Base-by-base conservation (phyloP, 2,329 filamentous ascomycete species). In the Elsinoe ampelina region DNA sequence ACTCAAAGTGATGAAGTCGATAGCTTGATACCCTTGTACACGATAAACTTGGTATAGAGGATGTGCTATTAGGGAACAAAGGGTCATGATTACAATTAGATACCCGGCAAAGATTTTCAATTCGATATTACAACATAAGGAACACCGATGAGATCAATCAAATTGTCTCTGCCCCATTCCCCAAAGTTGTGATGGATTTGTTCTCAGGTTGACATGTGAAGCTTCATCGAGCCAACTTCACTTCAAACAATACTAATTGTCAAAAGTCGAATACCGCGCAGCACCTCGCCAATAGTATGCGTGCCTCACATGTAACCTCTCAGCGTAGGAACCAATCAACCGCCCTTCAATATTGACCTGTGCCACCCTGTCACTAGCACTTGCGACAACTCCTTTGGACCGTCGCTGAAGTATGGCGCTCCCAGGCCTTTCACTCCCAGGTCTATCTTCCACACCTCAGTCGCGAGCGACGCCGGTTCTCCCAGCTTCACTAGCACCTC, bases 1-100 rank as follows among this genome's bases (percentile, higher is more conserved):
- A 36, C 77, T 80, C 54, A 77, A 77, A 59, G 84, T 96, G 30
- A 84, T 97, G 63, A 78, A 83, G 58, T 78, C 86, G 57, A 71
- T 95, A 52, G 48, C 34, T 38, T 52, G 30, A 52, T n/a, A 32
- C 8, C 30, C 7, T 35, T 39, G 48, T 17, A 38, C 5, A 15
- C 19, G 48, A 10, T 4, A 13, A 10, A n/a, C 38, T 39, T 36
- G 48, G 48, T 39, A 15, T 39, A 34, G 26, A 22, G 17, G 26
- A 17, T 30, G 26, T 30, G 26, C 26, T 30, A 30, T 7, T 30
- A 30, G 7, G 26, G 26, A 30, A 30, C 26, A 30, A 5, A 12
- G 34, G 17, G 30, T 19, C 19, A 52, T 6, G 48, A 35, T 20
- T 20, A 20, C 48, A 52, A 52, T 19, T n/a, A 52, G 48, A 52